Base-by-base conservation (phyloP, 1,284 basidiomycete genomes). In the Neotropicomus parvogracilis region DNA sequence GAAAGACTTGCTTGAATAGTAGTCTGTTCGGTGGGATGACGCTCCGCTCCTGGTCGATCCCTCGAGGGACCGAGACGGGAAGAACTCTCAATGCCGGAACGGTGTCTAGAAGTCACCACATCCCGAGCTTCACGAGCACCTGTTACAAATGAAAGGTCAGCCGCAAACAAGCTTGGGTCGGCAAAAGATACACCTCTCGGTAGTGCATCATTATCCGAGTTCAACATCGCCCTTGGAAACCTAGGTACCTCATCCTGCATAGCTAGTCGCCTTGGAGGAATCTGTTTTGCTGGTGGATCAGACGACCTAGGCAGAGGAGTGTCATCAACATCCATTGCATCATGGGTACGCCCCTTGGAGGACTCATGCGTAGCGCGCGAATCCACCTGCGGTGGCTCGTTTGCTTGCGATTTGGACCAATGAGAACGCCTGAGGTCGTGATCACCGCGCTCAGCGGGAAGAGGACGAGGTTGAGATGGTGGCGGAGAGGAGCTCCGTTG, bases 201-300 rank as follows among this genome's bases (percentile, higher is more conserved):
- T 3, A 6, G 44, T 14, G 53, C 52, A 31, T 63, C 63, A 29
- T 54, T 60, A 20, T 59, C 57, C 16, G 58, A 29, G 14, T 63
- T 59, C 6, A 67, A 49, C 72, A 73, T 73, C 0, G 73, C 73
- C 31, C 70, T 58, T 9, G 72, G 71, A 32, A 68, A 70, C 28
- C 65, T 63, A 20, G 71, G 70, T 10, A 64, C 58, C 0, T 59
- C 57, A n/a, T 70, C 66, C 9, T 57, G 57, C n/a, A 54, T 16
- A 37, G 38, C 49, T 4, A 43, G 48, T 27, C 54, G 59, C 27
- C 49, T 54, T 2, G 50, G 40, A 31, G 48, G 59, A 17, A 48
- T 29, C 21, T 49, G 54, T 42, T 52, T 65, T 6, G 41, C 26
- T 1, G 48, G 47, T 11, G 52, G 47, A 42, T 69, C 67, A 43